Evolutionary conservation across 108 stramenopile species (phyloP), one percentile per base, ranked within the genome.

Genomic region (Fistulifera solaris): DNA sequence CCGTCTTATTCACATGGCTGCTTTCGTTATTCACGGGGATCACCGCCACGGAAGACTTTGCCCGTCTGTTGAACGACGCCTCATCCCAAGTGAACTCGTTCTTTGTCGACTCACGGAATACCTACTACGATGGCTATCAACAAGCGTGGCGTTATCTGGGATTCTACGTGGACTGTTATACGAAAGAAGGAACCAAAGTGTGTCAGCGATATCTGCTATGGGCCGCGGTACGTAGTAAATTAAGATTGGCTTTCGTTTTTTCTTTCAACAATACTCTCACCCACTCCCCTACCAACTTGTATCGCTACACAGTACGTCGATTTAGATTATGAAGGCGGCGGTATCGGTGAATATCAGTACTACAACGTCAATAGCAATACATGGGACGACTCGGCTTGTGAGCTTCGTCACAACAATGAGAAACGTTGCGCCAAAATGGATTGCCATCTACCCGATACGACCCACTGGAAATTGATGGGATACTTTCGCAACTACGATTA

Each of bases 131-230:
- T 46, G 77, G 59, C 6, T 76, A 81, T 31, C 41, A 61, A 18
- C 79, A 78, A 55, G 72, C 80, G 1, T 85, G 84, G 84, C 63
- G 80, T 11, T 59, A 67, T 23, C 48, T 85, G 40, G 84, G 84
- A 0, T 78, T 75, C 58, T 71, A 65, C 51, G 69, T 85, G 11
- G 77, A 77, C 41, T 85, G 84, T 51, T 56, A 49, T n/a, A 61
- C 70, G 10, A 42, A 53, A 48, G 38, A 21, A 43, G 17, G 62
- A 66, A 39, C 64, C 22, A 61, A 58, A 24, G 62, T 48, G 26
- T 76, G 79, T 42, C 62, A 67, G 17, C 63, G 80, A 1, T 81
- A 76, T 59, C 59, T 85, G 17, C 50, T 85, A 53, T 81, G 80
- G 79, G 83, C 79, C 11, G 79, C 77, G 27, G 67, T 68, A 68